These are phyloP conservation scores for Juglanconis juglandina DNA, from an alignment of 2,329 filamentous ascomycete species.

Conservation along the genomic window DNA sequence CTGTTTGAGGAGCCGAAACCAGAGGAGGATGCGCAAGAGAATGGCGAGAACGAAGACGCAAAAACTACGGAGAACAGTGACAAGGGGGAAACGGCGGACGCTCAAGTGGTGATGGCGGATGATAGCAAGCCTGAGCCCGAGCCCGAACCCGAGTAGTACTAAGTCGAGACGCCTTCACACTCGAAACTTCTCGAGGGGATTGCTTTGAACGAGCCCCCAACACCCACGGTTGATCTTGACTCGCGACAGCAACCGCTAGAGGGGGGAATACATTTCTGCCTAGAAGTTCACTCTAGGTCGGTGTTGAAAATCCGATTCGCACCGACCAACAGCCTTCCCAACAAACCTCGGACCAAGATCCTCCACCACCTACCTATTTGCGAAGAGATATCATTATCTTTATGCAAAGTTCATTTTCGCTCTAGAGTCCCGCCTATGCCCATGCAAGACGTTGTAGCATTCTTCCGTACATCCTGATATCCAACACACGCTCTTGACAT, in stretches of 20 bases:
- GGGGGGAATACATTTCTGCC: no score
- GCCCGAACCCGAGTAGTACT: not conserved
- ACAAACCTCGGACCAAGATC: no score
- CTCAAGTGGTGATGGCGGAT: not conserved
- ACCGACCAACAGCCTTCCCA: no score
- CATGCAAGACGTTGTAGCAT: not conserved
- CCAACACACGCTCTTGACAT: not conserved
- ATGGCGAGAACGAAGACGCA: constrained; percentile 29
- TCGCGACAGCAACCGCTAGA: no score
- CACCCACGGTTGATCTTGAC: no score
- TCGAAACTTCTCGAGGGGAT: no score
- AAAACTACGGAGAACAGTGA: not conserved
- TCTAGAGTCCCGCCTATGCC: not conserved
- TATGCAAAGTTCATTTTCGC: not conserved
- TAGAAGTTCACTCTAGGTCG: no score
- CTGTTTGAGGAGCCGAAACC: constrained; percentile 46
- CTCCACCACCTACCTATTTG: no score
- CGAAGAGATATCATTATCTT: no score
- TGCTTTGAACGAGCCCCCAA: no score
- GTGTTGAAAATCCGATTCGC: no score
- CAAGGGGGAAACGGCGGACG: not conserved
- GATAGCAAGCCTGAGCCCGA: not conserved
- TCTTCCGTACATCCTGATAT: not conserved
- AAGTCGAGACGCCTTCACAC: no score
- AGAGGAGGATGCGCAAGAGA: constrained; percentile 35